phyloP scores from a whole-genome alignment of 2,329 filamentous ascomycete genomes.

The Hymenoscyphus fructigenus region DNA sequence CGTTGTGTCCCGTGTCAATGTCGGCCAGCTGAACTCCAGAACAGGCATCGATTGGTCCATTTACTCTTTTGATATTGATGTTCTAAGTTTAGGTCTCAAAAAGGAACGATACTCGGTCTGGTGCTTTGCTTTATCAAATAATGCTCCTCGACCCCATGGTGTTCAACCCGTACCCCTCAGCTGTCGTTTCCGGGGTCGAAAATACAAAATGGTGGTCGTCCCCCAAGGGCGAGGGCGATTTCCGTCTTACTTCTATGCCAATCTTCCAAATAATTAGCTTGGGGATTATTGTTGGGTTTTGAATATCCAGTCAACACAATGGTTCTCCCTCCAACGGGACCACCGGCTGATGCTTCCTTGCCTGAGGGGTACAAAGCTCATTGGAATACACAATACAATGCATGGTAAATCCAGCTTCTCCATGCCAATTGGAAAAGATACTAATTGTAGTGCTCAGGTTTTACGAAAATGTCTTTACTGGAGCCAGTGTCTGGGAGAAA shows the following conservation, averaged over 20 bases:
- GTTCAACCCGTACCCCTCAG: background rate
- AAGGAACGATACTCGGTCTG: background rate
- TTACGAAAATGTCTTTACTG: conserved; percentile 21
- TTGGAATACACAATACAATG: conserved; percentile 18
- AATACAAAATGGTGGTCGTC: conserved; percentile 1
- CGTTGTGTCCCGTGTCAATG: background rate
- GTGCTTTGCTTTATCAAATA: background rate
- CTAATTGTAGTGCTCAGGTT: conserved; percentile 12
- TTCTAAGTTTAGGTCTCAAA: conserved; percentile 1
- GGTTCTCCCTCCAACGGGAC: conserved; percentile 9
- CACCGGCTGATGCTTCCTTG: conserved; percentile 2
- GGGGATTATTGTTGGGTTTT: background rate
- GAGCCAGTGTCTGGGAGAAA: conserved; percentile 18
- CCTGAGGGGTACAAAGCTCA: conserved; percentile 21
- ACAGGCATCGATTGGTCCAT: background rate
- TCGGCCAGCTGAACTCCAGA: background rate
- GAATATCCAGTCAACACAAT: conserved; percentile 1
- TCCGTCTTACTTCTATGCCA: background rate
- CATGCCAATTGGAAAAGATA: background rate
- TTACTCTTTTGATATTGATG: background rate
- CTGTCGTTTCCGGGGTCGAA: background rate
- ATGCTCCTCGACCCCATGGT: background rate
- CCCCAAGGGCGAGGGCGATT: background rate
- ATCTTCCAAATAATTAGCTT: background rate
- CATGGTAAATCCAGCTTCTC: conserved; percentile 12